Evolutionary conservation across 2,329 filamentous ascomycete species (phyloP), one percentile per base, ranked within the genome.

Genomic region (Stachybotrys elegans): DNA sequence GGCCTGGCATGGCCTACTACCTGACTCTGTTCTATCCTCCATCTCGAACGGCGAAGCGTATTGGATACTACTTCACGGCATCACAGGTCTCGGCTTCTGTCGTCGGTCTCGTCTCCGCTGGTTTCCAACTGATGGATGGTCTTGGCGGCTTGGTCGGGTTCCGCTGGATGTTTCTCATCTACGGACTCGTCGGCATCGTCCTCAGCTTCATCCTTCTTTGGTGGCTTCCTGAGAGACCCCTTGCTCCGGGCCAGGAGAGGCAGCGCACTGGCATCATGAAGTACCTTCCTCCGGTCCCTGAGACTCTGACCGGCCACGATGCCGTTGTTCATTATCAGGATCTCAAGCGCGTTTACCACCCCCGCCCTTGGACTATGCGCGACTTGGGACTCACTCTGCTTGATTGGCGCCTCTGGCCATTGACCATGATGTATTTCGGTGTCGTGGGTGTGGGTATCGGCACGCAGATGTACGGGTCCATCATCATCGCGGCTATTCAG

Each of bases 1-100:
- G 90, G 90, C 90, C 90, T 0, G 90, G 90, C 40, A 95, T 95
- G 90, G 81, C 88, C 9, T 93, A 93, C 63, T 95, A 95, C 59
- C 73, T 95, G 38, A 94, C 90, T 0, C 75, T 95, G 7, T 95
- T 95, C 71, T 95, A 95, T 59, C 90, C 90, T 6, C 89, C 90
- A 0, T 88, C 86, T 6, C 78, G 87, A 12, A 93, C 86, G 2
- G 90, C 87, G 13, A 94, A 93, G 69, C 79, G 90, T 31, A 94
- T 95, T 51, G 90, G 90, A 29, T 80, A 85, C 61, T 95, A 95
- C 69, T 95, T 88, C 61, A 95, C 88, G 2, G 90, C 90, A 1
- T 80, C 88, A 0, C 90, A 95, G 61, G 79, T 95, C 21, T 95
- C 90, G 4, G 90, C 90, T 2, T 86, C 90, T 1, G 89, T 94